Percentiles rank a stretch among this genome's conserved stretches.
Conservation (phyloP, 2,329 filamentous ascomycete species). For the Alternaria sp. region DNA sequence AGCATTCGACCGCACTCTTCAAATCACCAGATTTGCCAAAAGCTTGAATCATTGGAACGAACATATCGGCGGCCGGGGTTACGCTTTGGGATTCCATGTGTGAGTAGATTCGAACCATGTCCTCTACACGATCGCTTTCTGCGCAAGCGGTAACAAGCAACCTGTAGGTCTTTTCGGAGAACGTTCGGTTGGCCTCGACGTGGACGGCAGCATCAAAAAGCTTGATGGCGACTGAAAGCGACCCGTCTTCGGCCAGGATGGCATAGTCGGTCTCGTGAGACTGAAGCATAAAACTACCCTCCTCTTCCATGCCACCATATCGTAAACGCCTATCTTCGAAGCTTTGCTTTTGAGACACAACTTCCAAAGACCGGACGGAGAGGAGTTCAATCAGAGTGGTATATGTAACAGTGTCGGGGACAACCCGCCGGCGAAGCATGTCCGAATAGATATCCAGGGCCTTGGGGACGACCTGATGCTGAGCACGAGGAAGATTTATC, state of each 20-base stretch:
- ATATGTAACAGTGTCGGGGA: conserved; percentile 85
- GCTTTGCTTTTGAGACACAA: conserved; percentile 73
- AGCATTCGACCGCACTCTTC: conserved; percentile 88
- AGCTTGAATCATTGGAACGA: conserved; percentile 93
- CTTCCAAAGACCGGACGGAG: conserved; percentile 80
- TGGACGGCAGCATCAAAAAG: conserved; percentile 80
- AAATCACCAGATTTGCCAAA: conserved; percentile 85
- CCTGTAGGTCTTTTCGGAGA: conserved; percentile 84
- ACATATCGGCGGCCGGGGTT: conserved; percentile 79
- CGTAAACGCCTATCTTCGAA: conserved; percentile 84
- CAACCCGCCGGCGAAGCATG: conserved; percentile 86
- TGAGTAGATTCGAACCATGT: conserved; percentile 90
- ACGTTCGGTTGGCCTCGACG: conserved; percentile 66
- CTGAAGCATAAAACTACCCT: conserved; percentile 84
- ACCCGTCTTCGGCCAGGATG: conserved; percentile 86
- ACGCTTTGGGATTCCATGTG: conserved; percentile 86
- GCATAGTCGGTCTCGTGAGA: conserved; percentile 88
- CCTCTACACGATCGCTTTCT: conserved; percentile 77
- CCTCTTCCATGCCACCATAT: conserved; percentile 84
- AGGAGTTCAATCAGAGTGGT: conserved; percentile 85
- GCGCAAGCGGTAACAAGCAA: conserved; percentile 88
- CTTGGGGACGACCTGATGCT: conserved; percentile 86
- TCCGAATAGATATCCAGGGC: conserved; percentile 94
- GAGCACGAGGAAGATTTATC: conserved; percentile 79
- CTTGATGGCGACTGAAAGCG: conserved; percentile 82